Conservation (phyloP, 768 basidiomycete genomes). For the Amanita brunnescens region DNA sequence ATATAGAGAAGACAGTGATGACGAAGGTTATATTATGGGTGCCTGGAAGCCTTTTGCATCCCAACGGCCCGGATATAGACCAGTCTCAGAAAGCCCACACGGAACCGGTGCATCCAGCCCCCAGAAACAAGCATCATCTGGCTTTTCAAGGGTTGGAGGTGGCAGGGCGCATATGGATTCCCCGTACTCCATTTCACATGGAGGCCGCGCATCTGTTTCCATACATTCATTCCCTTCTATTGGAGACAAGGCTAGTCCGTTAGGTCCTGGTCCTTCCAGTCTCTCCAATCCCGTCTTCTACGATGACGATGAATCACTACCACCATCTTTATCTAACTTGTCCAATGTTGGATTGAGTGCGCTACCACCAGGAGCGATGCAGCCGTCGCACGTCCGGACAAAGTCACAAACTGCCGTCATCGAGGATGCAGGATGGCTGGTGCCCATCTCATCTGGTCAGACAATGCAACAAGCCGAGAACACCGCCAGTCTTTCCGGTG, state of each 20-base stretch:
- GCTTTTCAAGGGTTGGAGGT: constrained; percentile 83
- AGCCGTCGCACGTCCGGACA: constrained; percentile 59
- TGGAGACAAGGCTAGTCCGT: constrained; percentile 22
- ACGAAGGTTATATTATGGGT: constrained; percentile 87
- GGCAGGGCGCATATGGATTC: constrained; percentile 79
- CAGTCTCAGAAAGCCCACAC: constrained; percentile 31
- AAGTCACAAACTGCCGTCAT: constrained; percentile 82
- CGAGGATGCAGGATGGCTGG: constrained; percentile 43
- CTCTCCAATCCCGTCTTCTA: constrained; percentile 14
- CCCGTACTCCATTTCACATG: constrained; percentile 69
- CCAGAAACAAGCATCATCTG: constrained; percentile 31
- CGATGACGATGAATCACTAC: constrained; percentile 36
- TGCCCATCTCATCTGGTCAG: constrained; percentile 9
- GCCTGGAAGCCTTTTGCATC: constrained; percentile 77
- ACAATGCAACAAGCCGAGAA: constrained; percentile 3
- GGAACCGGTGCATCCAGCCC: constrained; percentile 2
- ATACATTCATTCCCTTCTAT: constrained; percentile 62
- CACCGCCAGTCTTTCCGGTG: not conserved
- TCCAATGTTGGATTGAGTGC: constrained; percentile 17
- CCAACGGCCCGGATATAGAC: constrained; percentile 34
- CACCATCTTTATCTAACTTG: constrained; percentile 44
- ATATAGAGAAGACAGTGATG: constrained; percentile 73
- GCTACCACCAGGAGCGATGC: constrained; percentile 57
- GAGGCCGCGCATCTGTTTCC: constrained; percentile 24
- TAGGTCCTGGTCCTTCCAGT: constrained; percentile 3